Base-by-base conservation (phyloP, 1,139 yeast species). In the Lodderomyces jiufengensis region DNA sequence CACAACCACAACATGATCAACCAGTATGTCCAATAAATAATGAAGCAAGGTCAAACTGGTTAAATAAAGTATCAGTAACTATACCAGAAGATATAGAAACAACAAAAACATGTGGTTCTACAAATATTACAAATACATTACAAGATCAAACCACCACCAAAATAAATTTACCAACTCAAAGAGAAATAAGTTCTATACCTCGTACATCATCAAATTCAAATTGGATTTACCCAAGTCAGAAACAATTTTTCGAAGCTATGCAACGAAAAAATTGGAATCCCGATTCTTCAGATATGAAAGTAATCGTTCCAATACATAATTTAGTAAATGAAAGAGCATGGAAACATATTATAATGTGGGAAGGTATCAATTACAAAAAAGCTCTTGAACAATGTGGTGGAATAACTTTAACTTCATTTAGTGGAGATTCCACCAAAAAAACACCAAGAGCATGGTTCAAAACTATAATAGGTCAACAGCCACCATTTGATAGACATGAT, bases 211-310 rank as follows among this genome's bases (percentile, higher is more conserved):
- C 68, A 15, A 61, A 65, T 3, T 46, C 68, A 1, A 84, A 88
- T 63, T 92, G 98, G 98, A 74, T 92, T 2, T 92, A 92, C 54
- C 98, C 98, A 8, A 84, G 95, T 2, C 95, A 92, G 57, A 86
- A 86, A 56, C 97, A 90, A 64, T 92, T 92, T 54, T 92, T 70
- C 57, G 94, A 86, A 43, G 97, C 97, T 10, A 92, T 92, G 97
- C 70, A 76, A 48, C 76, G 97, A 42, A 92, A 92, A 54, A 76
- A 84, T 43, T 87, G 95, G 90, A 73, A 80, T 37, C 97, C 97
- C 2, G 66, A 76, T 11, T 84, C 85, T 1, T 59, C 64, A 7
- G 97, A 90, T 54, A 92, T 92, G 97, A 69, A 78, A 46, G 76
- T 94, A 0, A 87, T 92, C 26, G 95, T 92, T 2, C 97, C 97